Evolutionary conservation across 371 early-diverging fungal species (phyloP), one percentile per base, ranked within the genome.

Genomic region (Apophysomyces sp.): DNA sequence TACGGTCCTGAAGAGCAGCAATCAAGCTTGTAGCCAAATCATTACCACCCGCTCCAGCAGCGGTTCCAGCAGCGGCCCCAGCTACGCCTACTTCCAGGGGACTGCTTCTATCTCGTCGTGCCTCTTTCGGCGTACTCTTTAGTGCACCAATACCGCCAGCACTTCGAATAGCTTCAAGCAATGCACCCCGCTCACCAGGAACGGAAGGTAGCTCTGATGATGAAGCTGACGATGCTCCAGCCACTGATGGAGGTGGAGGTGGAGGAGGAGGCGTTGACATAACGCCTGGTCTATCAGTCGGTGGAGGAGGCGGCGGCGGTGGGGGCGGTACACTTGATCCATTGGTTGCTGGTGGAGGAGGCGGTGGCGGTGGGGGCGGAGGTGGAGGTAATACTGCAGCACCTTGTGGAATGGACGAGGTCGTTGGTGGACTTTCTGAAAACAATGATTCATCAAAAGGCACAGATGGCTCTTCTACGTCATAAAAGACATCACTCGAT

Each of bases 81-180:
- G 24, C 62, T 18, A 41, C 62, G 2, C 44, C 65, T 26, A 53
- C 58, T 18, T 61, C 49, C 0, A 71, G 29, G 8, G 80, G 77
- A 16, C 36, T 53, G 62, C 77, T 76, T 3, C 73, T 63, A 29
- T 76, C 77, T 16, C 55, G 63, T 6, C 59, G 57, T 26, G 59
- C 54, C 36, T 74, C 73, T 7, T 58, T 54, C 7, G 75, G 73
- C 15, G 72, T 73, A n/a, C 53, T 63, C 15, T 68, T 63, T 0
- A 80, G 60, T 8, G 69, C 32, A 2, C 59, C 44, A 9, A 80
- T 56, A 58, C 80, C 80, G 29, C 81, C 81, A 9, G 81, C 71
- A 37, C 62, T 60, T 24, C 81, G 70, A 40, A 80, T 80, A 18
- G 78, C 72, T 18, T 69, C 77, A 37, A 80, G 32, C 26, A 80